A percentile compares a stretch with the other conserved stretches of the same genome.
Conservation (phyloP, 257 asterid genomes). For the Solanum medicagineum region DNA sequence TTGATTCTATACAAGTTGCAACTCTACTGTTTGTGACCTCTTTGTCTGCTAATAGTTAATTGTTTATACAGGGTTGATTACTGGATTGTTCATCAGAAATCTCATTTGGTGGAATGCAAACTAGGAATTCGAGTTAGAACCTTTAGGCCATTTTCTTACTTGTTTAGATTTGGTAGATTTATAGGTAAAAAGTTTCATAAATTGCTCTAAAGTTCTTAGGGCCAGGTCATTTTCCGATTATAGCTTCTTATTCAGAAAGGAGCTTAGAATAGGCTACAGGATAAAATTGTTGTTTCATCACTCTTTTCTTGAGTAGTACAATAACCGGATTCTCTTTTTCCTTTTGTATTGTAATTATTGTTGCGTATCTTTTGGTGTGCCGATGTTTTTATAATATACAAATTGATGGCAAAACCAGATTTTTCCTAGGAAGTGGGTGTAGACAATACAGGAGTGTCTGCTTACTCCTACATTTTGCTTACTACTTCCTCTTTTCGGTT, state of each 20-base stretch:
- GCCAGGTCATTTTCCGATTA: neutral
- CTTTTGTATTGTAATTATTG: neutral
- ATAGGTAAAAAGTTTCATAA: neutral
- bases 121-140: neutral
- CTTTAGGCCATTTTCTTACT: neutral
- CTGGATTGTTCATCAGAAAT: neutral
- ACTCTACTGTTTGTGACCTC: neutral
- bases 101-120: neutral
- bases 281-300: neutral
- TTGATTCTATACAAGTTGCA: neutral
- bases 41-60: neutral
- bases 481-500: neutral
- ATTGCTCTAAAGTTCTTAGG: neutral
- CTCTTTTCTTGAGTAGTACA: neutral
- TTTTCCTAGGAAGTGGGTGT: neutral
- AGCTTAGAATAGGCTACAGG: neutral
- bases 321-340: neutral
- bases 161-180: neutral
- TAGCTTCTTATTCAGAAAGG: neutral
- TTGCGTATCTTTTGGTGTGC: neutral
- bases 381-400: neutral
- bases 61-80: neutral
- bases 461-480: neutral
- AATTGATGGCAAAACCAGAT: neutral
- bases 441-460: neutral